These are phyloP conservation scores for Ustilago vetiveriae DNA, from an alignment of 1,284 basidiomycete genomes.

Conservation along the genomic window DNA sequence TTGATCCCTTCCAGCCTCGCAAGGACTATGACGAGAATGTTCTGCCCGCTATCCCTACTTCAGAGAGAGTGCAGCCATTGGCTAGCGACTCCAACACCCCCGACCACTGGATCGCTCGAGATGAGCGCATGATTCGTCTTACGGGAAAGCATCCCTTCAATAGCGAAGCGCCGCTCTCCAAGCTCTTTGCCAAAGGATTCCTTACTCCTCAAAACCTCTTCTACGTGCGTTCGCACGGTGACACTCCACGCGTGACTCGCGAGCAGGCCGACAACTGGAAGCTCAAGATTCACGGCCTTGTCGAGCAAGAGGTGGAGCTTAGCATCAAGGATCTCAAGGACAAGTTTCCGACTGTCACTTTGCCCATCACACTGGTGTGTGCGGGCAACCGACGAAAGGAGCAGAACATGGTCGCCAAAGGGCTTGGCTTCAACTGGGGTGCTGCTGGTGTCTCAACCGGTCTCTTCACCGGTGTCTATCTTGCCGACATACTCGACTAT, in stretches of 20 bases:
- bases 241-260: constrained; percentile 72
- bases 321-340: constrained; percentile 68
- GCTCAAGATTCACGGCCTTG: constrained; percentile 71
- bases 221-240: constrained; percentile 77
- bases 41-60: constrained; percentile 44
- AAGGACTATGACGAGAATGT: constrained; percentile 25
- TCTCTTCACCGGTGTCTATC: constrained; percentile 75
- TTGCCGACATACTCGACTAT: constrained; percentile 73
- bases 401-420: constrained; percentile 76
- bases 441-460: constrained; percentile 72
- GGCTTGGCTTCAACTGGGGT: constrained; percentile 73
- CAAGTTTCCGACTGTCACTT: constrained; percentile 72
- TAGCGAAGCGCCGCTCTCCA: constrained; percentile 71
- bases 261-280: constrained; percentile 71
- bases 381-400: constrained; percentile 78
- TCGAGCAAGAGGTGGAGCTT: constrained; percentile 45
- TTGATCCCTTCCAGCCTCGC: constrained; percentile 26
- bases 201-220: constrained; percentile 75
- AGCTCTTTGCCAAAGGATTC: constrained; percentile 73
- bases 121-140: constrained; percentile 55
- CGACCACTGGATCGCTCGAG: constrained; percentile 57
- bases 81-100: constrained; percentile 55
- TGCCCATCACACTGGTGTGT: constrained; percentile 76
- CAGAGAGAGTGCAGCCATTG: constrained; percentile 41
- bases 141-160: constrained; percentile 73